Evolutionary conservation across 2,329 filamentous ascomycete genomes (phyloP), one percentile per base, ranked within the genome.

Genomic region (Xylariaceae sp.): DNA sequence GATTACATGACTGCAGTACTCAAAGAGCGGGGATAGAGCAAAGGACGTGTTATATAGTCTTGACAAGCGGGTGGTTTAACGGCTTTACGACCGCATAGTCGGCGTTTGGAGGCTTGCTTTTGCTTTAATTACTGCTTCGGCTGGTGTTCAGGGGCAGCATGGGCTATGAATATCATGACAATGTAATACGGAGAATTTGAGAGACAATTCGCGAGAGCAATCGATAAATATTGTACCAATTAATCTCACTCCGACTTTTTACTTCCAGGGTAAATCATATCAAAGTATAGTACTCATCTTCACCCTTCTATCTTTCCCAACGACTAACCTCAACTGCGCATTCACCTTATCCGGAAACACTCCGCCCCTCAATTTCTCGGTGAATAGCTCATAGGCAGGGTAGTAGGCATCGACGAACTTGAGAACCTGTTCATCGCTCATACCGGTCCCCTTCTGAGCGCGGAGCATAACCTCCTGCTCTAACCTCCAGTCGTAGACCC

Each of bases 401-500:
- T 84, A 88, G 66, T 89, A 83, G 1, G 75, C 78, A 54, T 82
- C 78, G 30, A 83, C 87, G 66, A 96, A 96, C 42, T 77, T 74
- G 49, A 82, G 75, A 39, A 96, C 89, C 66, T 92, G 80, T 48
- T 89, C 85, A 58, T 89, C 85, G 1, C 82, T 86, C 91, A 96
- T 96, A 30, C 89, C 90, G 0, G 76, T 78, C 9, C 87, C 89
- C 56, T 80, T 86, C 18, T 76, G 70, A 7, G 73, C 73, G 19
- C 87, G 80, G 60, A 96, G 74, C 51, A 79, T 79, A 42, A 79
- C 78, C 69, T 96, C 90, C 69, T 95, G 89, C 70, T 96, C 76
- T 58, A 84, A 72, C 12, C 90, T 82, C 91, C 91, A 96, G 53
- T 78, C 80, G 61, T 96, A 96, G 45, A 95, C 91, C 63, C 83